Percentiles rank a stretch among this genome's conserved stretches.
Conservation (phyloP, 495 filamentous ascomycete species). For the Echria macrotheca region DNA sequence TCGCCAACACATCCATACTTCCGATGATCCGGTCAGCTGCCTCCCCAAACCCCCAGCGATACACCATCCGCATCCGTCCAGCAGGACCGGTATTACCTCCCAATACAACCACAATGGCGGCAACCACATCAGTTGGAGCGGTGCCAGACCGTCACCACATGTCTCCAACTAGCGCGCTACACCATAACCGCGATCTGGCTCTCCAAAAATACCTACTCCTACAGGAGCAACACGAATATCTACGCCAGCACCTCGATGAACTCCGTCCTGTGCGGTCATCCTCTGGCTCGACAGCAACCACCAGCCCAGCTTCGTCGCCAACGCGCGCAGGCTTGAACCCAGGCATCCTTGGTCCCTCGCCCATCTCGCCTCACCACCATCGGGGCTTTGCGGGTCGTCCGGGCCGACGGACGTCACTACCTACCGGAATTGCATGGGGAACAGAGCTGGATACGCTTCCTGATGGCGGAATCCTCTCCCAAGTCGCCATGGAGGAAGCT, state of each 20-base stretch:
- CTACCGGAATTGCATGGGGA: slow-evolving; percentile 7
- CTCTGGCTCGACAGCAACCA: slow-evolving; percentile 18
- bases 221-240: slow-evolving; percentile 49
- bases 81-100: not conserved
- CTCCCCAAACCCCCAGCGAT: slow-evolving; percentile 4
- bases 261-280: slow-evolving; percentile 32
- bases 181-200: slow-evolving; percentile 42
- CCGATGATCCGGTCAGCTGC: slow-evolving; percentile 19
- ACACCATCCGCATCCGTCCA: slow-evolving; percentile 12
- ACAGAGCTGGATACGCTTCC: slow-evolving; percentile 31
- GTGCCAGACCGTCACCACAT: slow-evolving; percentile 18
- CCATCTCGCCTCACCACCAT: slow-evolving; percentile 10
- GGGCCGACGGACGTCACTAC: slow-evolving; percentile 27
- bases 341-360: slow-evolving; percentile 14
- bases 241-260: slow-evolving; percentile 45
- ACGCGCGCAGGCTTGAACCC: slow-evolving; percentile 21
- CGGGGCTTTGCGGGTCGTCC: slow-evolving; percentile 15
- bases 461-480: slow-evolving; percentile 31
- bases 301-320: slow-evolving; percentile 36
- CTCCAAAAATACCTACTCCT: slow-evolving; percentile 53
- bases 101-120: slow-evolving; percentile 7
- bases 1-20: not conserved
- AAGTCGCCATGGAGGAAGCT: slow-evolving; percentile 47
- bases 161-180: slow-evolving; percentile 5
- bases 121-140: slow-evolving; percentile 1